These are phyloP conservation scores for Kodamaea alishanica DNA, from an alignment of 1,139 yeast genomes.

Conservation along the genomic window DNA sequence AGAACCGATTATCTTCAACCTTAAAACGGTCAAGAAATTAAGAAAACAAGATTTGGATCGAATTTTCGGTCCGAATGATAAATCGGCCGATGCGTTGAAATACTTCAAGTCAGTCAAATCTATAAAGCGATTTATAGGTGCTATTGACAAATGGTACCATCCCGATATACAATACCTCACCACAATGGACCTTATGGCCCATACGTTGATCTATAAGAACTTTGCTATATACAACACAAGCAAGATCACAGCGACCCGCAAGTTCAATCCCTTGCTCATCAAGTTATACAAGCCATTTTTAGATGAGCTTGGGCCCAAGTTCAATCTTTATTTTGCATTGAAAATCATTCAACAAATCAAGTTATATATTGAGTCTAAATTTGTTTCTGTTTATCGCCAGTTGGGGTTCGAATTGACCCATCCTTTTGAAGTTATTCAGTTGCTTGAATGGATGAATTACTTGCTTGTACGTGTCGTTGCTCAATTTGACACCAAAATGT, in stretches of 20 bases:
- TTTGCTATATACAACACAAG: slow-evolving; percentile 28
- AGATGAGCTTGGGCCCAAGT: slow-evolving; percentile 25
- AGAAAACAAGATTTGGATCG: slow-evolving; percentile 45
- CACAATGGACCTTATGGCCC: slow-evolving; percentile 11
- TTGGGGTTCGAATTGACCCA: slow-evolving; percentile 7
- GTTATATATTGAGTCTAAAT: background rate
- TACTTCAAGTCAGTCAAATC: slow-evolving; percentile 38
- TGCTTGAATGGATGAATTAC: slow-evolving; percentile 18
- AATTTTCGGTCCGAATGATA: slow-evolving; percentile 31
- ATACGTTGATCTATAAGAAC: slow-evolving; percentile 21
- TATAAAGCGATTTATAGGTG: slow-evolving; percentile 4
- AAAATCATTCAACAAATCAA: slow-evolving; percentile 7
- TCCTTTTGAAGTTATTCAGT: slow-evolving; percentile 13
- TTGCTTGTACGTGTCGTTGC: slow-evolving; percentile 4
- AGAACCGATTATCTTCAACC: slow-evolving; percentile 10
- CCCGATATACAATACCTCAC: slow-evolving; percentile 1
- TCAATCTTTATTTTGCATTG: slow-evolving; percentile 17
- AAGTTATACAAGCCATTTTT: slow-evolving; percentile 34
- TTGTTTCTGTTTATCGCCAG: background rate
- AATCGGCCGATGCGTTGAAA: slow-evolving; percentile 36
- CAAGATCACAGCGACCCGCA: slow-evolving; percentile 15
- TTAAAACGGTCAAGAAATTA: slow-evolving; percentile 33
- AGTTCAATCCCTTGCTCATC: slow-evolving; percentile 27
- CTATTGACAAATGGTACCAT: slow-evolving; percentile 8
- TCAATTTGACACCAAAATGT: slow-evolving; percentile 1